These are phyloP conservation scores for Cladosporium colombiae DNA, from an alignment of 2,329 filamentous ascomycete species.

Conservation along the genomic window DNA sequence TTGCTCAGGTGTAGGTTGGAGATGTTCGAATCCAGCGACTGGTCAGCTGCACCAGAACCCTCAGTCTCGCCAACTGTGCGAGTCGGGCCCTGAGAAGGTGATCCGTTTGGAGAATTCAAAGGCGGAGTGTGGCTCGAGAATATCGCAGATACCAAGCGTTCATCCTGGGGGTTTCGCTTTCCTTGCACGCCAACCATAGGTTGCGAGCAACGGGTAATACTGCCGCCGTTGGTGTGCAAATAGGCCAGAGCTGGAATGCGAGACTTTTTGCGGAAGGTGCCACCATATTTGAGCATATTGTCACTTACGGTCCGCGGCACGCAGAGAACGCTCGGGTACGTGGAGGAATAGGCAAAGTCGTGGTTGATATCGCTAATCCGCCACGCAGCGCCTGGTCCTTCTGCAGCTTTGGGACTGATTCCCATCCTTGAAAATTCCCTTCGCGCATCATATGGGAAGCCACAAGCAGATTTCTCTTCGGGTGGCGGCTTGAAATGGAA, in stretches of 20 bases:
- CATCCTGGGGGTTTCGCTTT: slow-evolving; percentile 92
- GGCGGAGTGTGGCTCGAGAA: slow-evolving; percentile 64
- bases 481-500: slow-evolving; percentile 76
- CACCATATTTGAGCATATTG: slow-evolving; percentile 91
- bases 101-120: slow-evolving; percentile 20
- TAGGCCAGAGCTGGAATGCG: slow-evolving; percentile 90
- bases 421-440: slow-evolving; percentile 87
- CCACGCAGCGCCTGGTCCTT: slow-evolving; percentile 68
- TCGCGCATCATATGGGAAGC: slow-evolving; percentile 80
- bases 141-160: slow-evolving; percentile 88
- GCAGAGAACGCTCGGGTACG: slow-evolving; percentile 81
- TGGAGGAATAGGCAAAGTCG: slow-evolving; percentile 89
- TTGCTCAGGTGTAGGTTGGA: slow-evolving; percentile 22
- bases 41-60: background rate
- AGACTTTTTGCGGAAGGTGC: slow-evolving; percentile 81
- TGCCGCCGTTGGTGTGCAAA: slow-evolving; percentile 96
- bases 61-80: background rate
- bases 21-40: slow-evolving; percentile 10
- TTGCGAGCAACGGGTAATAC: slow-evolving; percentile 92
- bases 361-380: slow-evolving; percentile 86
- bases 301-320: slow-evolving; percentile 93
- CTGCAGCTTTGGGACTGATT: slow-evolving; percentile 75
- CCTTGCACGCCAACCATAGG: slow-evolving; percentile 78
- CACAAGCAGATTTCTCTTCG: slow-evolving; percentile 69
- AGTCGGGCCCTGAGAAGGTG: slow-evolving; percentile 18